These are phyloP conservation scores for Thalassiosira exigua DNA, from an alignment of 352 stramenopile genomes.

Conservation along the genomic window DNA sequence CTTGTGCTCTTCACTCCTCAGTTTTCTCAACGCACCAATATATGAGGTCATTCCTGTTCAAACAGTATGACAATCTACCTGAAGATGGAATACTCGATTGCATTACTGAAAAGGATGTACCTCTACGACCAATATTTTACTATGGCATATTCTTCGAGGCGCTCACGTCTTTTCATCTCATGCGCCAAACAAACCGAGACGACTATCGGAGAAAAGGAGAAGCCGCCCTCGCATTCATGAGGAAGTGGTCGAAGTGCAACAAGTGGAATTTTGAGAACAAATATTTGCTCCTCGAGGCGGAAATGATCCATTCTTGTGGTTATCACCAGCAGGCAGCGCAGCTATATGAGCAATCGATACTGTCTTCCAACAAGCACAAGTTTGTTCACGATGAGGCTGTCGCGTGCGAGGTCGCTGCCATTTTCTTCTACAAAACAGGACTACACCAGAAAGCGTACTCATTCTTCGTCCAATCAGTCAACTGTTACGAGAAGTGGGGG, in stretches of 20 bases:
- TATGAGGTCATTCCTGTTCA: conserved; percentile 3
- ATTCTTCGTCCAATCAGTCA: background rate
- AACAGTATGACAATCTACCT: background rate
- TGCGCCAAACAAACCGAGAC: too few species aligned
- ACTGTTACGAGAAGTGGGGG: conserved; percentile 4
- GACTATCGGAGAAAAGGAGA: background rate
- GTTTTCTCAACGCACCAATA: background rate
- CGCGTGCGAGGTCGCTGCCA: background rate
- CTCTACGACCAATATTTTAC: conserved; percentile 5
- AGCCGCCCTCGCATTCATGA: background rate
- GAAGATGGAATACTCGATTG: conserved; percentile 2
- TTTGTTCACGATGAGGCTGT: conserved; percentile 7
- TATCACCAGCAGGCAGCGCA: conserved; percentile 24
- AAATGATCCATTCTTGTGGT: conserved; percentile 22
- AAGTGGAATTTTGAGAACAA: conserved; percentile 35
- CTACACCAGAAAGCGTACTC: background rate
- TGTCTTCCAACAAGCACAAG: conserved; percentile 34
- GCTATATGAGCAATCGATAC: conserved; percentile 44
- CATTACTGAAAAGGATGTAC: background rate
- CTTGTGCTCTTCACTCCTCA: background rate
- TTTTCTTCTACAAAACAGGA: background rate
- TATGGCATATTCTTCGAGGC: background rate
- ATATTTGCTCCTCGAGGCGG: conserved; percentile 16
- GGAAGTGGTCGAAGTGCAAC: background rate
- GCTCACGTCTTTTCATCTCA: conserved; percentile 1